Percentiles rank a stretch among this genome's conserved stretches.
phyloP scores from a whole-genome alignment of 306 rosid species.

The Hippophae rhamnoides region DNA sequence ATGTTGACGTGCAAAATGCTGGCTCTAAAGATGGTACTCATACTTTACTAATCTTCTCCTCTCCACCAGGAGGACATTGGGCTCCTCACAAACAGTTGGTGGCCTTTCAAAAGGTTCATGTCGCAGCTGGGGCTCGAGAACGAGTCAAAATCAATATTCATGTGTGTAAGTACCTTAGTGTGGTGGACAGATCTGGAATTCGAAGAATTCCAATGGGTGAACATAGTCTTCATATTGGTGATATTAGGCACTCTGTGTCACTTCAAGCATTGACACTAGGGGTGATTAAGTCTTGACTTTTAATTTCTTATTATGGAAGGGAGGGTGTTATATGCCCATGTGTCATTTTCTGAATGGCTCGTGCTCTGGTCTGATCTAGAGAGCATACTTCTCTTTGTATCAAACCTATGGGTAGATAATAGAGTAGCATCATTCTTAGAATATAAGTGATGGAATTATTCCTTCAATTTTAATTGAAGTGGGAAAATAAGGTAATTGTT shows the following conservation, averaged over 20 bases:
- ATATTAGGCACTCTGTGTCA: slow-evolving; percentile 42
- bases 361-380: not conserved
- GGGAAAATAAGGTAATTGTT: not conserved
- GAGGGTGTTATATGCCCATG: not conserved
- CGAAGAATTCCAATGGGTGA: slow-evolving; percentile 69
- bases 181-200: slow-evolving; percentile 61
- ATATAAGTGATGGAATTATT: not conserved
- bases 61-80: slow-evolving; percentile 56
- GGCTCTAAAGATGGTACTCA: slow-evolving; percentile 73
- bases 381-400: not conserved
- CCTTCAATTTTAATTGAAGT: too few species aligned
- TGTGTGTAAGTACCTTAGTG: slow-evolving; percentile 68
- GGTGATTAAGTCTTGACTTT: slow-evolving; percentile 40
- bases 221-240: slow-evolving; percentile 56
- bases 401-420: not conserved
- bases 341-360: not conserved
- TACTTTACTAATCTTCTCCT: slow-evolving; percentile 54
- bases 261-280: slow-evolving; percentile 50
- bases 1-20: slow-evolving; percentile 49
- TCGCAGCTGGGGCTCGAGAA: slow-evolving; percentile 33
- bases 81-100: slow-evolving; percentile 51
- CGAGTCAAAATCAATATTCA: slow-evolving; percentile 50
- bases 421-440: not conserved
- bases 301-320: not conserved
- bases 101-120: slow-evolving; percentile 58